Evolutionary conservation across 192 early-diverging fungal species (phyloP).

Genomic region (Dispira parvispora): DNA sequence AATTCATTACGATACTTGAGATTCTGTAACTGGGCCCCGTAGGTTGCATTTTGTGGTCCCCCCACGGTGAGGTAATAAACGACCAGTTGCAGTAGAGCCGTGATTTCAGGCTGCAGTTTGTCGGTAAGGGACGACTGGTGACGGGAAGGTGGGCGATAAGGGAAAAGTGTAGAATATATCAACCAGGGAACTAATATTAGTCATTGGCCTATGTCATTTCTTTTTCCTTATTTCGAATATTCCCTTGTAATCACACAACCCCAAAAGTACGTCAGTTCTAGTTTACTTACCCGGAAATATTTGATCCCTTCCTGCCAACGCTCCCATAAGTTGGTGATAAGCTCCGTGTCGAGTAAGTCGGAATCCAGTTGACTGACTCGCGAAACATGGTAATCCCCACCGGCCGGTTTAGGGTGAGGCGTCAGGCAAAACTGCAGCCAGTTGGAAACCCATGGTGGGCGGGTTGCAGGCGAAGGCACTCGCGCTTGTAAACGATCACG

Average conservation of each 20-base stretch:
- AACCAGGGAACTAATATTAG: too few relatives aligned
- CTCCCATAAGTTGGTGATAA: slow-evolving; percentile 43
- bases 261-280: too few relatives aligned
- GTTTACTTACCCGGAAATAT: neutral
- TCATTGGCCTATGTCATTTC: neutral
- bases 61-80: slow-evolving; percentile 63
- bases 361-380: slow-evolving; percentile 60
- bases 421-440: too few relatives aligned
- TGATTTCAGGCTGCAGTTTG: slow-evolving; percentile 51
- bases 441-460: too few relatives aligned
- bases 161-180: neutral
- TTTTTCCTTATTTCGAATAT: neutral
- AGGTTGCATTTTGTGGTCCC: slow-evolving; percentile 48
- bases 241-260: neutral
- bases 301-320: slow-evolving; percentile 15
- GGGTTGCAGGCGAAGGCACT: too few relatives aligned
- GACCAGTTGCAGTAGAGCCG: slow-evolving; percentile 41
- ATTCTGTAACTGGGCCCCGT: slow-evolving; percentile 73
- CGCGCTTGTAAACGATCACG: too few relatives aligned
- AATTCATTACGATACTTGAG: slow-evolving; percentile 58
- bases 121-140: slow-evolving; percentile 28
- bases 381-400: slow-evolving; percentile 7
- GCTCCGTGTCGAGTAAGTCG: slow-evolving; percentile 46
- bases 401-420: too few relatives aligned
- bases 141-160: neutral